Evolutionary conservation across 305 asterid species (phyloP), one percentile per base, ranked within the genome.

Genomic region (Euphrasia arctica): DNA sequence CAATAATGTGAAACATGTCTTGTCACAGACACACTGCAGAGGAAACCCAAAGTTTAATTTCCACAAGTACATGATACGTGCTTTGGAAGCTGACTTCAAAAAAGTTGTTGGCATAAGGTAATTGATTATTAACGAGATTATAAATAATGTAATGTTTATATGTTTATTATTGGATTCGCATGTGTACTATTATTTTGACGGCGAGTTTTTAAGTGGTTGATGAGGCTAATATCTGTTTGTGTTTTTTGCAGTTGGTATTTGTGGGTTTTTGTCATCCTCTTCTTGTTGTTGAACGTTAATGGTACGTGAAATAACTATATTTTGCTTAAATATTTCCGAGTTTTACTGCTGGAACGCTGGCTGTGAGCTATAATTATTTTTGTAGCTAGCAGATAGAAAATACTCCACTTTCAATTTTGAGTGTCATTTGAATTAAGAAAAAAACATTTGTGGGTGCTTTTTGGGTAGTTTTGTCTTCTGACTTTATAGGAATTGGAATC

Each of bases 11-110:
- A 47, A 47, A 47, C 52, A 10, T 47, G 52, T 47, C 52, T 47
- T 47, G 4, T 47, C 42, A 15, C 63, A 93, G 99, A 80, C 92
- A 48, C 99, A 90, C 75, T 90, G 97, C 80, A 78, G 74, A 77
- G 86, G 90, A 71, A 93, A 85, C 76, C 95, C 87, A 10, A 90
- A 88, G 79, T 93, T 93, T 74, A 82, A 93, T 81, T 93, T 93
- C 72, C 95, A 93, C 85, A 88, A 85, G 74, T 93, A 93, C 82
- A 90, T 93, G 91, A 82, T 90, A 25, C 99, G 97, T 65, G 96
- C 97, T 39, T 68, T 90, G 27, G 99, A 90, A 80, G 94, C 72
- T 59, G 97, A 90, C 81, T 88, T 88, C 75, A 84, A 77, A 84
- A 81, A 31, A 54, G 97, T 93, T 58, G 96, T 93, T 58, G 97